These are phyloP conservation scores for Phytophthora litchii DNA, from an alignment of 352 stramenopile genomes.

Conservation along the genomic window DNA sequence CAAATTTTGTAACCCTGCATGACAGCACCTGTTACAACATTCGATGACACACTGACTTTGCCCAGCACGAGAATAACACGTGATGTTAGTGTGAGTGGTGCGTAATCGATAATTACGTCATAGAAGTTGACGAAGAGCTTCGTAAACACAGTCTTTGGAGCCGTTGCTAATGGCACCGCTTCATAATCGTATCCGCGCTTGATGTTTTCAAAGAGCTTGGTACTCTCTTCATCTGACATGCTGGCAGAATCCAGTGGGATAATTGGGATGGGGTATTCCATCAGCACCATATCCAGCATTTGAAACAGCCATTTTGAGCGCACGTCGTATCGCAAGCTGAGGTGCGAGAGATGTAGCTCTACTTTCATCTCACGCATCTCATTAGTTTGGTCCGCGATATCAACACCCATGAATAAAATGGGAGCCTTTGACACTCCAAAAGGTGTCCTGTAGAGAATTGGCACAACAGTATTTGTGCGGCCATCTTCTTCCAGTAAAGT, in stretches of 20 bases:
- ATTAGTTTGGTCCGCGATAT: constrained; percentile 83
- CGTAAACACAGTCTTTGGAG: constrained; percentile 85
- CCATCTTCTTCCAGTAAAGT: constrained; percentile 79
- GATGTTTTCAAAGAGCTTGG: constrained; percentile 46
- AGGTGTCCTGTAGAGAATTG: constrained; percentile 84
- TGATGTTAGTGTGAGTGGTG: constrained; percentile 61
- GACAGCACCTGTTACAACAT: constrained; percentile 83
- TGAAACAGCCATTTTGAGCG: constrained; percentile 83
- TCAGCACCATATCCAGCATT: constrained; percentile 74
- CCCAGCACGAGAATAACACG: constrained; percentile 80
- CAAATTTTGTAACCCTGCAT: constrained; percentile 90
- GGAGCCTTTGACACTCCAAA: constrained; percentile 77
- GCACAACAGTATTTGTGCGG: constrained; percentile 43
- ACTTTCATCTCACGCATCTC: constrained; percentile 91
- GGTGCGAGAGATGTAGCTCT: constrained; percentile 84
- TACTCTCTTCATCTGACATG: constrained; percentile 61
- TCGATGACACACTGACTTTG: constrained; percentile 80
- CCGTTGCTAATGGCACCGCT: constrained; percentile 65
- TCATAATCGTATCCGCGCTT: constrained; percentile 44
- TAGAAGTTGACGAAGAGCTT: constrained; percentile 90
- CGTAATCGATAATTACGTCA: constrained; percentile 82
- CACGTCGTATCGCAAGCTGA: constrained; percentile 84
- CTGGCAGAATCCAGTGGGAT: constrained; percentile 82
- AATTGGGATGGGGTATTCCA: constrained; percentile 84
- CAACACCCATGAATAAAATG: constrained; percentile 80